Evolutionary conservation across 2,329 filamentous ascomycete species (phyloP), one percentile per base, ranked within the genome.

Genomic region (Colletotrichum salicis): DNA sequence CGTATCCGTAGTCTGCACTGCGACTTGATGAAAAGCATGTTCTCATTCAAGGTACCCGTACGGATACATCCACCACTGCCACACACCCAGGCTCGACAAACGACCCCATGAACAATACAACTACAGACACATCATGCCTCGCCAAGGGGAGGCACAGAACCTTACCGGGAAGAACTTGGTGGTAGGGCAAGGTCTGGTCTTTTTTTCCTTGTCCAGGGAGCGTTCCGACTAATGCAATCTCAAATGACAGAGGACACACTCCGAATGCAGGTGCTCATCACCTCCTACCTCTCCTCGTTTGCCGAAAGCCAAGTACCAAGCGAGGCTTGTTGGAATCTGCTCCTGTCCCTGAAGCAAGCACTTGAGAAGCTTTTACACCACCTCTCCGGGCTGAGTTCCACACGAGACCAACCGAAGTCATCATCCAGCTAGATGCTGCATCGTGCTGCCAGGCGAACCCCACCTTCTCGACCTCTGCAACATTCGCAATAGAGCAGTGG

Each of bases 221-320:
- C 22, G 70, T 71, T 72, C 56, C 61, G 70, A 52, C 70, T 72
- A 71, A 72, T 72, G 67, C 70, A 72, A 66, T 71, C 27, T 15
- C 70, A 72, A 71, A 71, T 71, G 65, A 71, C 59, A 56, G 55
- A 56, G 63, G 67, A 55, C 45, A 55, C 33, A 15, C 52, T 69
- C 35, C 27, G 57, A 58, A 64, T 71, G 58, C 51, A 45, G 19
- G 45, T 33, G 27, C 59, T 52, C 31, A 52, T 35, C 59, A 51
- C 45, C 45, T 24, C 52, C 52, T 15, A 29, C 52, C 19, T 55
- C 52, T 55, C 11, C 22, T 55, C 52, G 52, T 55, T 67, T 62
- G 48, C 57, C 41, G 41, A 48, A n/a, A 11, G 41, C 41, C 41
- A 48, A 48, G 41, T 48, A 10, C 19, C 41, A n/a, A 48, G 41